Evolutionary conservation across 192 early-diverging fungal species (phyloP), one percentile per base, ranked within the genome.

Genomic region (Podila verticillata): DNA sequence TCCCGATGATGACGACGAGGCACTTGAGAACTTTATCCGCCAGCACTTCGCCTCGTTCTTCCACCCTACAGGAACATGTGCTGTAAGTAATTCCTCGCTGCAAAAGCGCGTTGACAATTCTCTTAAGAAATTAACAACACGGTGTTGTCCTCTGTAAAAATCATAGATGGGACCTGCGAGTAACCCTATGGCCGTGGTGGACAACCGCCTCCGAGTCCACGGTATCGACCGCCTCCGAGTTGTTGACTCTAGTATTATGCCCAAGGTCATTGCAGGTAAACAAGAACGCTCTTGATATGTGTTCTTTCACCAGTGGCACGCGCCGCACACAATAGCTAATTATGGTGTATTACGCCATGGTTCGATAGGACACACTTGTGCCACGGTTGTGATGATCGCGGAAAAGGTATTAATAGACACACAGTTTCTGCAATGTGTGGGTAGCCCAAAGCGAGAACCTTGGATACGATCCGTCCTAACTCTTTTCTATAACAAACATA

Each of bases 171-270:
- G 71, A 8, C 71, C 71, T 12, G 4, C 39, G 7, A 59, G 22
- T 35, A 64, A 66, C 63, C 56, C 63, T 12, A 48, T 58, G 22
- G 71, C 71, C 31, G 71, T 73, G 5, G 71, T 73, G 36, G 63
- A 73, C 49, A 24, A 36, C 2, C 48, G 57, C 2, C 63, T 73
- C 17, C 65, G 47, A n/a, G 71, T 73, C 7, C 62, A 73, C 35
- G 71, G 71, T 0, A 31, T 73, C n/a, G 39, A 73, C 9, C 30
- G 54, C 0, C 54, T 73, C 28, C 62, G 71, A 60, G 71, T 73
- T 58, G 30, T 73, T 48, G 71, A 73, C 17, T 28, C 71, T 12
- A 73, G 71, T 73, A 31, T 65, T 47, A 65, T 73, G 29, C 71
- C 71, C 5, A 65, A 60, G 57, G 20, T 65, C 39, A 35, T 71